Evolutionary conservation across 2,329 filamentous ascomycete species (phyloP).

Genomic region (Aspergillus quadrilineatus): DNA sequence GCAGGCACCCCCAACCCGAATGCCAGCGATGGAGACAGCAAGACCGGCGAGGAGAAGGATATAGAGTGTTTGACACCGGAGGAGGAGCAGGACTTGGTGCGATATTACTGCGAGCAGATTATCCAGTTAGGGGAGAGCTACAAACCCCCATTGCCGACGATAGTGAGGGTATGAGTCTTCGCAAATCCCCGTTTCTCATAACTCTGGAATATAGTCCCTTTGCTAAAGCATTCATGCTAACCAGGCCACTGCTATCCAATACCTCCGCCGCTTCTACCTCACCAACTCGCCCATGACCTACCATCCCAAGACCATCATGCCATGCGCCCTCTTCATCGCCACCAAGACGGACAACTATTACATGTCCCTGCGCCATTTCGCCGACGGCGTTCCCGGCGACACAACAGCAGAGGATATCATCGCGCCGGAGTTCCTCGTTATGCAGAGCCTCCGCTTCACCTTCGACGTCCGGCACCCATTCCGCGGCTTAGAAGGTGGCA

Average conservation of each 20-base stretch:
- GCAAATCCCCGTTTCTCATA: not conserved
- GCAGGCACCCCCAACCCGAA: constrained; percentile 32
- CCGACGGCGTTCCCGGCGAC: constrained; percentile 66
- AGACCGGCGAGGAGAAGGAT: constrained; percentile 39
- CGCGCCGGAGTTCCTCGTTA: constrained; percentile 87
- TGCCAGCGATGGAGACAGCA: constrained; percentile 34
- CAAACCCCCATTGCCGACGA: constrained; percentile 55
- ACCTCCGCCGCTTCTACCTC: constrained; percentile 90
- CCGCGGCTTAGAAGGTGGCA: constrained; percentile 77
- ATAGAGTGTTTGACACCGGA: constrained; percentile 79
- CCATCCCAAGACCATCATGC: constrained; percentile 82
- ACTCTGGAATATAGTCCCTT: not conserved
- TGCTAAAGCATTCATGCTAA: not conserved
- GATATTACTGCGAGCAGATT: constrained; percentile 69
- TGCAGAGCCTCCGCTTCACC: constrained; percentile 87
- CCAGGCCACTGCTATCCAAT: constrained; percentile 78
- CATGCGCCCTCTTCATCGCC: constrained; percentile 87
- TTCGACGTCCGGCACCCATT: constrained; percentile 92
- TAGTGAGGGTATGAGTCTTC: constrained; percentile 54
- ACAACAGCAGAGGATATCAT: constrained; percentile 79
- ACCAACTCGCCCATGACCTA: constrained; percentile 97
- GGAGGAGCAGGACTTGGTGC: constrained; percentile 79
- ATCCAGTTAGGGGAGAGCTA: constrained; percentile 60
- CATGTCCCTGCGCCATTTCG: constrained; percentile 65
- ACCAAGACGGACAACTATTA: constrained; percentile 89